Evolutionary conservation across 208 protist genomes (phyloP), one percentile per base, ranked within the genome.

Genomic region (Trypanosoma mega): DNA sequence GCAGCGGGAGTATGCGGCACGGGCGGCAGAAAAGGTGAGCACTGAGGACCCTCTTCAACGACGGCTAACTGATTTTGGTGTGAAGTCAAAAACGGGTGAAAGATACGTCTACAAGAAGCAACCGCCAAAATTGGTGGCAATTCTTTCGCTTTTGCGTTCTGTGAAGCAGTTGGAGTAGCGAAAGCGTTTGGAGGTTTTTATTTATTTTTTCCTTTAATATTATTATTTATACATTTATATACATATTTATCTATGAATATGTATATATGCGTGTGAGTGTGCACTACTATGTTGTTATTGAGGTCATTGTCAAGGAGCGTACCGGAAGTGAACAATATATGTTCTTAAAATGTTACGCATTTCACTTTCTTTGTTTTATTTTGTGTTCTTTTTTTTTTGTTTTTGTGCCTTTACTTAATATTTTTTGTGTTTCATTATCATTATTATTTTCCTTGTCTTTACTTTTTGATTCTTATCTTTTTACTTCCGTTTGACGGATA

Each of bases 21-120:
- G 73, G 36, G 51, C 48, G 29, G 41, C 49, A 9, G 18, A 64
- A 37, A 20, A 24, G 48, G 18, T 44, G 1, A 45, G 56, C 43
- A 45, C 9, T n/a, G 18, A 43, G 20, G 49, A 30, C 48, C 2
- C 43, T 26, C 43, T 48, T 6, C 86, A 93, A 52, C 63, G 48
- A 23, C 48, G 51, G 9, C 68, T 90, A 24, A 79, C 62, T 2
- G 80, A 90, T 31, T 90, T 81, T 75, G 71, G 63, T 18, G 50
- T 75, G 27, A 27, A 46, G 27, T 59, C 62, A 21, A 48, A 44
- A 3, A 44, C 64, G 34, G 37, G 66, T 1, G 66, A 76, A 45
- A 61, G 31, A 36, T 80, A 63, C 64, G 67, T 68, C 3, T 93
- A 68, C 57, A 84, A 82, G 56, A 90, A 90, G 64, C 80, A 85